Evolutionary conservation across 2,329 filamentous ascomycete species (phyloP), one percentile per base, ranked within the genome.

Genomic region (Colletotrichum euphorbiae): DNA sequence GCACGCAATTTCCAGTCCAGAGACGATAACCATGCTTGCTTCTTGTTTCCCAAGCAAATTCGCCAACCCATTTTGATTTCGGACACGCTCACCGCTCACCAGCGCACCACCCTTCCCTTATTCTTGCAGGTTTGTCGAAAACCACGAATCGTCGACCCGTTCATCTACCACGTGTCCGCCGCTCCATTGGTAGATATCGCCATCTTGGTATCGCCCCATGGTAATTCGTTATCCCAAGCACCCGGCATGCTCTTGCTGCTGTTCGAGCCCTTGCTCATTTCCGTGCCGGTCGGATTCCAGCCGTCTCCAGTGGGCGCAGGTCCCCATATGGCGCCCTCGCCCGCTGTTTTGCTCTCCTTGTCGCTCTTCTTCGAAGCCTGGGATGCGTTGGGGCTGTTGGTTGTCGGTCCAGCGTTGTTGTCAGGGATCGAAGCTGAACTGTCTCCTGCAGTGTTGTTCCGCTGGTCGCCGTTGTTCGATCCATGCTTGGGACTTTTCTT

Each of bases 231-330:
- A 12, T 71, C 60, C 69, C 66, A 71, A 12, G 69, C 62, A 13
- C 70, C 70, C 5, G 70, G 70, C 70, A 71, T 71, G 36, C 40
- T 70, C 65, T 62, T 67, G 57, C 52, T 69, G 55, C 57, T 57
- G 48, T 59, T 55, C 31, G 64, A 70, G 7, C 52, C 42, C 61
- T 68, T 68, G 46, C 61, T 64, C 42, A 55, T 51, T 17, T 67
- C 57, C 5, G 62, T 67, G n/a, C 48, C 48, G 5, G 56, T 62
- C n/a, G 52, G 63, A 12, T 64, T 56, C 8, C 19, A 67, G 31
- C 67, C 60, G 42, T 48, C 62, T 15, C 50, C 45, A 13, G 55
- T 58, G 36, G 48, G 46, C 17, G 31, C 43, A n/a, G 67, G 62
- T 9, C 67, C 67, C 62, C 67, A 62, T 38, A 62, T 62, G 15